Percentiles rank a stretch among this genome's conserved stretches.
Conservation (phyloP, 108 stramenopile genomes). For the Fragilariopsis cylindrus region DNA sequence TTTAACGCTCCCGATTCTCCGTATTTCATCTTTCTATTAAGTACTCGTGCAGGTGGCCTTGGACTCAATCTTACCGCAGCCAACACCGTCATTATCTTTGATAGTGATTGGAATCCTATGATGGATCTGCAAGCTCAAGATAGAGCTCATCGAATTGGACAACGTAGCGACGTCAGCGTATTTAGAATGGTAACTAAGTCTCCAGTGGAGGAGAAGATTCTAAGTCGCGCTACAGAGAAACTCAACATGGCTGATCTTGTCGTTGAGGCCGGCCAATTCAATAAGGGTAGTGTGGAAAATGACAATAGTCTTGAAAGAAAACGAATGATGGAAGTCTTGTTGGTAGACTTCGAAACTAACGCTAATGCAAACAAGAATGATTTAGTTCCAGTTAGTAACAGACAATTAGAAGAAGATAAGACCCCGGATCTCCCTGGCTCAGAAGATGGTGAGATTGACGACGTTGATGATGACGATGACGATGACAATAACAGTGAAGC, state of each 20-base stretch:
- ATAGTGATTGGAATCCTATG: constrained; percentile 99
- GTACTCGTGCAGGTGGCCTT: constrained; percentile 93
- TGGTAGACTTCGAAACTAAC: constrained; percentile 80
- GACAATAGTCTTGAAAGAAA: constrained; percentile 81
- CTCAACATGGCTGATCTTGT: constrained; percentile 92
- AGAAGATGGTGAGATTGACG: constrained; percentile 45
- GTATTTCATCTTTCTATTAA: constrained; percentile 91
- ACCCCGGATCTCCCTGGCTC: constrained; percentile 21
- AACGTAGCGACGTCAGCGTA: constrained; percentile 85
- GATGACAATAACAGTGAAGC: constrained; percentile 53
- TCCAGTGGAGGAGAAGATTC: constrained; percentile 93
- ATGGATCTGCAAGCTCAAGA: constrained; percentile 98
- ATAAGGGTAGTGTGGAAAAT: constrained; percentile 75
- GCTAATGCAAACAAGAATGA: constrained; percentile 34
- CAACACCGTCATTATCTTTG: constrained; percentile 97
- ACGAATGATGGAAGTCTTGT: constrained; percentile 83
- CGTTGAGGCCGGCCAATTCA: constrained; percentile 95
- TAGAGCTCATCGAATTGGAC: constrained; percentile 97
- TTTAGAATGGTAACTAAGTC: constrained; percentile 91
- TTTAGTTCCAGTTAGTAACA: constrained; percentile 22
- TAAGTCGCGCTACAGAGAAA: constrained; percentile 91
- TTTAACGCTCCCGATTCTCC: constrained; percentile 91
- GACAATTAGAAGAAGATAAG: constrained; percentile 12
- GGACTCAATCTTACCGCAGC: constrained; percentile 89
- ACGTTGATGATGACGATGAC: constrained; percentile 63